Percentiles rank a stretch among this genome's conserved stretches.
Evolutionary conservation across 768 basidiomycete genomes (phyloP).

Genomic region (Suillus luteus): DNA sequence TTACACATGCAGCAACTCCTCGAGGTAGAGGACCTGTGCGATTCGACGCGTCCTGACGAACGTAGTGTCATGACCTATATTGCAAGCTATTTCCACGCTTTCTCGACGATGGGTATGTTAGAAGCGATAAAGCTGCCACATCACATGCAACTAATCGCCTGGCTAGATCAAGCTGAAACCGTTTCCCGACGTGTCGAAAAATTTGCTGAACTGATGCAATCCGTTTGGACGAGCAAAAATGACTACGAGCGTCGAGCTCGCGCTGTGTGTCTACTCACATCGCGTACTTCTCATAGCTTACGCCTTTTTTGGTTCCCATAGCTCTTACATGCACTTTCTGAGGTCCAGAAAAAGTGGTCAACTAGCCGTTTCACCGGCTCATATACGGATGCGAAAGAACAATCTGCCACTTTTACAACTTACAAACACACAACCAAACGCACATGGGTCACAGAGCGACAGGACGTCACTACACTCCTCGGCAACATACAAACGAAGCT

Average conservation of each 20-base stretch:
- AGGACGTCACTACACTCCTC: constrained; percentile 85
- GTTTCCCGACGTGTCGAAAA: constrained; percentile 92
- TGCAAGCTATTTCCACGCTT: constrained; percentile 97
- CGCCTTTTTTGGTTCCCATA: constrained; percentile 25
- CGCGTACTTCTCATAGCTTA: neutral
- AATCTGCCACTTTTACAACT: constrained; percentile 66
- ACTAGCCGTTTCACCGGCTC: constrained; percentile 66
- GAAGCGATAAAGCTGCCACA: neutral
- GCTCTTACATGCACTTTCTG: constrained; percentile 67
- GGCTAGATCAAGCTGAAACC: constrained; percentile 88
- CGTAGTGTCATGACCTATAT: constrained; percentile 98
- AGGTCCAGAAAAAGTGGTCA: constrained; percentile 72
- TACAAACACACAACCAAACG: constrained; percentile 90
- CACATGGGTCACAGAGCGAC: constrained; percentile 85
- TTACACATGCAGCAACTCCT: constrained; percentile 71
- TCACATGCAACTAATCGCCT: neutral
- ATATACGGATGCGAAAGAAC: constrained; percentile 80
- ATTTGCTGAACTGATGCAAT: constrained; percentile 94
- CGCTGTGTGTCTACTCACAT: constrained; percentile 45
- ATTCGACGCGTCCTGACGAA: constrained; percentile 87
- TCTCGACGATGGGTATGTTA: constrained; percentile 88
- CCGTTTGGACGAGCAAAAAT: constrained; percentile 83
- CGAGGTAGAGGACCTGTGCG: constrained; percentile 95
- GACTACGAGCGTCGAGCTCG: constrained; percentile 91
- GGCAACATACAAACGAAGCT: constrained; percentile 94